These are phyloP conservation scores for Cyclostephanos invisitatus DNA, from an alignment of 108 stramenopile species.

Conservation along the genomic window DNA sequence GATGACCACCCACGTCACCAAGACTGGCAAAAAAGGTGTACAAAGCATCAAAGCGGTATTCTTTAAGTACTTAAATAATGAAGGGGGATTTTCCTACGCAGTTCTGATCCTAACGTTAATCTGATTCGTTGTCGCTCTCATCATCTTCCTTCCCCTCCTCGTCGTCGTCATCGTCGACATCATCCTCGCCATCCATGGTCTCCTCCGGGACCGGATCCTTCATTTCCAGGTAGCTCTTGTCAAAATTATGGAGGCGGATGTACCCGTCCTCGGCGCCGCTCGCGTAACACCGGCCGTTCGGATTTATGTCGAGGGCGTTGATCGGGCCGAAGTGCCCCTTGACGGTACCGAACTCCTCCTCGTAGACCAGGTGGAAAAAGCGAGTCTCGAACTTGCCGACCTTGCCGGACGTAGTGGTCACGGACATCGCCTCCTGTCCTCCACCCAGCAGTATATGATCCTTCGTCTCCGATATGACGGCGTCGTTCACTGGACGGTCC, in stretches of 20 bases:
- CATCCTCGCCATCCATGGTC: conserved; percentile 60
- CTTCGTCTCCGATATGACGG: conserved; percentile 92
- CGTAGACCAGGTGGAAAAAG: conserved; percentile 96
- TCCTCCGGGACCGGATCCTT: conserved; percentile 94
- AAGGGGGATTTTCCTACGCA: background rate
- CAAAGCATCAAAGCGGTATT: background rate
- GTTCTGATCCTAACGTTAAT: conserved; percentile 14
- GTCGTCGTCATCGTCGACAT: conserved; percentile 58
- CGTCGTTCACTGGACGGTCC: conserved; percentile 98
- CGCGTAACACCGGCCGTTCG: conserved; percentile 91
- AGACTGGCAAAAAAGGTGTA: too few relatives aligned
- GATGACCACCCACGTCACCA: too few relatives aligned
- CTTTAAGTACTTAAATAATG: conserved; percentile 1
- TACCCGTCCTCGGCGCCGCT: conserved; percentile 97
- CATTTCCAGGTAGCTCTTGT: conserved; percentile 95
- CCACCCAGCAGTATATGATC: conserved; percentile 98
- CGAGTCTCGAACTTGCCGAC: conserved; percentile 98
- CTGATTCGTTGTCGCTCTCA: conserved; percentile 42
- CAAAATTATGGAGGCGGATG: conserved; percentile 95
- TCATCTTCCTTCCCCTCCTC: conserved; percentile 33
- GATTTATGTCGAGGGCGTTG: conserved; percentile 97
- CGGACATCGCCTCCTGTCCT: conserved; percentile 98
- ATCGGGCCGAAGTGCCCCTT: conserved; percentile 99
- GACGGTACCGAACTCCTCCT: conserved; percentile 96
- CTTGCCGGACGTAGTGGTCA: conserved; percentile 97